Percentiles rank a stretch among this genome's conserved stretches.
Conservation (phyloP, 2,329 filamentous ascomycete species). For the Microcera coccophila region DNA sequence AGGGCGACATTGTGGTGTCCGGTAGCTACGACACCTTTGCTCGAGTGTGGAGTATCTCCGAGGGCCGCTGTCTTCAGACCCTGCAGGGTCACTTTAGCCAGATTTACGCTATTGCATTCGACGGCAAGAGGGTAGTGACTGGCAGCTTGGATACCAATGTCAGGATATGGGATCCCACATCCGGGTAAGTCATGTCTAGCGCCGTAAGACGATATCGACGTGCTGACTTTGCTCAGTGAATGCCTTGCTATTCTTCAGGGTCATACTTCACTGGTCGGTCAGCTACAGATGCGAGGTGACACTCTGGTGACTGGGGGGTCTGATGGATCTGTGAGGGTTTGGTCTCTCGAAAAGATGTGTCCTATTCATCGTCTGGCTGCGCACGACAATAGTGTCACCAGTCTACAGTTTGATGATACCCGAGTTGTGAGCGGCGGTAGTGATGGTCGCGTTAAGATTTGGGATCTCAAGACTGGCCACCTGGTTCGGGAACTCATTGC, state of each 20-base stretch:
- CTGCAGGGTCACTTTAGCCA: slow-evolving; percentile 95
- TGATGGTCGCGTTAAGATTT: slow-evolving; percentile 97
- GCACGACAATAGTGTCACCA: slow-evolving; percentile 97
- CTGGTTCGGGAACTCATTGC: slow-evolving; percentile 87
- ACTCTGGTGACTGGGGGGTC: slow-evolving; percentile 94
- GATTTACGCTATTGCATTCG: slow-evolving; percentile 97
- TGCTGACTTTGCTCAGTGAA: slow-evolving; percentile 49
- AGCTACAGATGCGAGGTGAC: slow-evolving; percentile 91
- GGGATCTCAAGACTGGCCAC: slow-evolving; percentile 89
- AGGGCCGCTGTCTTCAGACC: slow-evolving; percentile 86
- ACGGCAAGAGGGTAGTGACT: slow-evolving; percentile 87
- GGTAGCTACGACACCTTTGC: slow-evolving; percentile 97
- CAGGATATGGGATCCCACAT: slow-evolving; percentile 88
- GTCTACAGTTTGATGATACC: slow-evolving; percentile 93
- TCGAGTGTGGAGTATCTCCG: slow-evolving; percentile 95
- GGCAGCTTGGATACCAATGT: slow-evolving; percentile 96
- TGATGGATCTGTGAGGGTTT: slow-evolving; percentile 92
- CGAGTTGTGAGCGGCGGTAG: slow-evolving; percentile 93
- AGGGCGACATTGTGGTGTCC: slow-evolving; percentile 95
- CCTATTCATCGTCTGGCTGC: slow-evolving; percentile 92
- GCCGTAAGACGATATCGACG: not conserved
- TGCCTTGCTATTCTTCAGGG: slow-evolving; percentile 91
- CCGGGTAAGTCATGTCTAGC: slow-evolving; percentile 57
- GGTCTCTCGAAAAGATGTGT: slow-evolving; percentile 86
- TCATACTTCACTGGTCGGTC: slow-evolving; percentile 93